phyloP scores from a whole-genome alignment of 192 early-diverging fungal species.

The Kickxella alabastrina region DNA sequence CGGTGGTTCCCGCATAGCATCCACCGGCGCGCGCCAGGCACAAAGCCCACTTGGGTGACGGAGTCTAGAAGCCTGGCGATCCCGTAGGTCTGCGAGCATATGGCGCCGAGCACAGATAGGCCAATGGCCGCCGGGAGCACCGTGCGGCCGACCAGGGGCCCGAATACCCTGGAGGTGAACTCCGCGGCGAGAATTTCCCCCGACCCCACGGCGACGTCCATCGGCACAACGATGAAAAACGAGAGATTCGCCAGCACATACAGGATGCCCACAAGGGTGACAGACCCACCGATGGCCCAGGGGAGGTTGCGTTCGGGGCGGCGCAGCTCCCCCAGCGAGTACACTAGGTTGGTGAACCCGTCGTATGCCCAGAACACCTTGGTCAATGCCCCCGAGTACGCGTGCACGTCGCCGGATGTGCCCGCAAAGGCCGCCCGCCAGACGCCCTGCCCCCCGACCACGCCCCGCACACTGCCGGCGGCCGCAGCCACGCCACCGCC shows the following conservation, averaged over 20 bases:
- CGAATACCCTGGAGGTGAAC: slow-evolving; percentile 58
- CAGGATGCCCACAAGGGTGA: slow-evolving; percentile 64
- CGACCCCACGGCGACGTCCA: slow-evolving; percentile 61
- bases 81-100: slow-evolving; percentile 53
- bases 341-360: slow-evolving; percentile 74
- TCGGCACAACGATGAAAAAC: slow-evolving; percentile 74
- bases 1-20: slow-evolving; percentile 49
- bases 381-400: slow-evolving; percentile 52
- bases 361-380: slow-evolving; percentile 58
- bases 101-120: slow-evolving; percentile 53
- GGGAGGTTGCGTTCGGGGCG: slow-evolving; percentile 75
- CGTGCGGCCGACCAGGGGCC: slow-evolving; percentile 45
- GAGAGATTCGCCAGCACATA: slow-evolving; percentile 81
- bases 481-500: slow-evolving; percentile 64
- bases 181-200: slow-evolving; percentile 59
- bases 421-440: slow-evolving; percentile 64
- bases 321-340: slow-evolving; percentile 81
- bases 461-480: slow-evolving; percentile 46
- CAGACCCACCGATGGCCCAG: slow-evolving; percentile 70
- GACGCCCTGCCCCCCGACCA: slow-evolving; percentile 27
- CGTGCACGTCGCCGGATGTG: slow-evolving; percentile 50
- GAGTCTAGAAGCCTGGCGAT: slow-evolving; percentile 54
- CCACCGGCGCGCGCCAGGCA: slow-evolving; percentile 46
- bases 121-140: slow-evolving; percentile 56
- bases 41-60: slow-evolving; percentile 52